These are phyloP conservation scores for Astrothelium subdiscretum DNA, from an alignment of 495 filamentous ascomycete species.

Conservation along the genomic window DNA sequence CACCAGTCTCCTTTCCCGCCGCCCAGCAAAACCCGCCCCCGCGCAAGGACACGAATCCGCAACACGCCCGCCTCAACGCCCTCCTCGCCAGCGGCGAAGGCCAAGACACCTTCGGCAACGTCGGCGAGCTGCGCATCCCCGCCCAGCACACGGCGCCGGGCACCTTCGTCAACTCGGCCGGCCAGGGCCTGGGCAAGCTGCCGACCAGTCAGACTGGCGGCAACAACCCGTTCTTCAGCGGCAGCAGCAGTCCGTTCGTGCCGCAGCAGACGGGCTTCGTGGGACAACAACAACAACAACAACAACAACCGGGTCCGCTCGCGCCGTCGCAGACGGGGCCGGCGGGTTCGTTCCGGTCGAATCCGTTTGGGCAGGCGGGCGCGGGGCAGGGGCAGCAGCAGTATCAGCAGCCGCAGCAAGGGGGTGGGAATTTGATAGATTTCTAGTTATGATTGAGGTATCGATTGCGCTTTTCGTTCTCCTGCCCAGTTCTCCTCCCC, in stretches of 20 bases:
- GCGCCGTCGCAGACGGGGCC: conserved; percentile 72
- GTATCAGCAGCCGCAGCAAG: conserved; percentile 40
- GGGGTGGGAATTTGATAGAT: conserved; percentile 80
- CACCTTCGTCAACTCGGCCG: conserved; percentile 92
- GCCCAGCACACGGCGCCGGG: conserved; percentile 95
- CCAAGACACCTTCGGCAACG: conserved; percentile 94
- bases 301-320: conserved; percentile 31
- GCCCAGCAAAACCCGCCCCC: conserved; percentile 29
- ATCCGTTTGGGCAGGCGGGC: conserved; percentile 18
- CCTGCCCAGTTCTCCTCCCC: too few species aligned
- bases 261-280: conserved; percentile 41
- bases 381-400: conserved; percentile 45
- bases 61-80: conserved; percentile 80
- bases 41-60: conserved; percentile 47
- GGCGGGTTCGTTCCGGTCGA: conserved; percentile 43
- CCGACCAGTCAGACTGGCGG: conserved; percentile 62
- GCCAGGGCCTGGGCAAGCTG: conserved; percentile 56
- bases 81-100: conserved; percentile 80
- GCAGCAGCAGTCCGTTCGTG: conserved; percentile 54
- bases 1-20: conserved; percentile 19
- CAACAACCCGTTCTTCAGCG: conserved; percentile 75
- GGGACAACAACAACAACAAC: conserved; percentile 10
- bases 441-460: too few species aligned
- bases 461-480: too few species aligned
- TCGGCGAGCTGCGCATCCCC: conserved; percentile 85